Evolutionary conservation across 768 basidiomycete species (phyloP).

Genomic region (Leccinum longicurvipes): DNA sequence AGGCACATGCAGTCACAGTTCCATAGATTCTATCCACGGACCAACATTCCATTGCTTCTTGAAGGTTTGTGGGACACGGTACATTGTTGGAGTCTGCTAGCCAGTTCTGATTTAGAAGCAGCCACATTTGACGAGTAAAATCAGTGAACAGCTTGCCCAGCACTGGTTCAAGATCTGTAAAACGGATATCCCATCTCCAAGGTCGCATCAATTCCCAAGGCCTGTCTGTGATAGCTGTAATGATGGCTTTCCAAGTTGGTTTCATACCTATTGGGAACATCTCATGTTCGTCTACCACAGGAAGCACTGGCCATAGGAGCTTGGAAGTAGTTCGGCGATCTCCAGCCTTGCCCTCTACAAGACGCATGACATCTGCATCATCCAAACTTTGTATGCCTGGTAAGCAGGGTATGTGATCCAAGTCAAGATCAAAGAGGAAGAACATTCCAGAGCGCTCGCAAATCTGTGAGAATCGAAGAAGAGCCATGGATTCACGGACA

Average conservation of each 20-base stretch:
- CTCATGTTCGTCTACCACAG: neutral
- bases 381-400: neutral
- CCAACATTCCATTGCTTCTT: slow-evolving; percentile 3
- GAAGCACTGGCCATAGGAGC: neutral
- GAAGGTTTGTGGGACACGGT: neutral
- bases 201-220: too few relatives aligned
- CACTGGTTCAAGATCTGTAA: neutral
- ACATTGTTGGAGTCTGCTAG: neutral
- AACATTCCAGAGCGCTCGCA: neutral
- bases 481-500: neutral
- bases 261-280: neutral
- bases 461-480: neutral
- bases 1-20: neutral
- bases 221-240: neutral
- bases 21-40: neutral
- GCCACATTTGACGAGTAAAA: slow-evolving; percentile 11
- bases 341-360: neutral
- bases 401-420: neutral
- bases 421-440: neutral
- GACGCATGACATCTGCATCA: too few relatives aligned
- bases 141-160: neutral
- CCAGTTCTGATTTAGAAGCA: neutral
- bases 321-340: neutral
- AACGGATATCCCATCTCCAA: neutral
- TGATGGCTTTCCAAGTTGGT: neutral